phyloP scores from a whole-genome alignment of 371 early-diverging fungal genomes.

The Mucor lusitanicus region DNA sequence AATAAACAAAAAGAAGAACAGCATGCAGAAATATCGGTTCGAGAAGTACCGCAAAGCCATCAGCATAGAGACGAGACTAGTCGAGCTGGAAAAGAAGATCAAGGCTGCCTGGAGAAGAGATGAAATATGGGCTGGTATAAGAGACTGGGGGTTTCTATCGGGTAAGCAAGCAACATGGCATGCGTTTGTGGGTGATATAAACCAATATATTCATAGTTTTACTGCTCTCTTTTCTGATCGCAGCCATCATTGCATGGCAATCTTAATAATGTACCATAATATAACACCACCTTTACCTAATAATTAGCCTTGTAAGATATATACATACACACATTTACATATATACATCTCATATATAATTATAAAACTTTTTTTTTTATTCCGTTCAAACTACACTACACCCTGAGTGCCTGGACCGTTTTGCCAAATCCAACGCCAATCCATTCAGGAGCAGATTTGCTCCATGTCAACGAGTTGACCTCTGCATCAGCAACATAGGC shows the following conservation, averaged over 20 bases:
- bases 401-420: constrained; percentile 65
- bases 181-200: not conserved
- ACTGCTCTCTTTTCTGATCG: not conserved
- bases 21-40: constrained; percentile 1
- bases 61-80: constrained; percentile 14
- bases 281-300: not conserved
- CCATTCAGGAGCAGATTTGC: constrained; percentile 71
- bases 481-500: constrained; percentile 70
- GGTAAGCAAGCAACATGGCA: not conserved
- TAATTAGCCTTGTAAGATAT: not conserved
- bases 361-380: not conserved
- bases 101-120: constrained; percentile 17
- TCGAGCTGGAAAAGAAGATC: constrained; percentile 21
- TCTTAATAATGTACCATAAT: not conserved
- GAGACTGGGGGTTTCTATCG: constrained; percentile 19
- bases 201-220: not conserved
- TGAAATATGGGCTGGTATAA: constrained; percentile 19
- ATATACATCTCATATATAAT: not conserved
- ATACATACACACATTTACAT: not conserved
- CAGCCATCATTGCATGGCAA: constrained; percentile 3
- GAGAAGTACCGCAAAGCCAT: constrained; percentile 16
- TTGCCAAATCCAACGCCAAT: constrained; percentile 72
- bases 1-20: constrained; percentile 10
- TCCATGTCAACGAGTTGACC: constrained; percentile 78
- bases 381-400: constrained; percentile 18